These are phyloP conservation scores for Astraeus odoratus DNA, from an alignment of 768 basidiomycete species.

Conservation along the genomic window DNA sequence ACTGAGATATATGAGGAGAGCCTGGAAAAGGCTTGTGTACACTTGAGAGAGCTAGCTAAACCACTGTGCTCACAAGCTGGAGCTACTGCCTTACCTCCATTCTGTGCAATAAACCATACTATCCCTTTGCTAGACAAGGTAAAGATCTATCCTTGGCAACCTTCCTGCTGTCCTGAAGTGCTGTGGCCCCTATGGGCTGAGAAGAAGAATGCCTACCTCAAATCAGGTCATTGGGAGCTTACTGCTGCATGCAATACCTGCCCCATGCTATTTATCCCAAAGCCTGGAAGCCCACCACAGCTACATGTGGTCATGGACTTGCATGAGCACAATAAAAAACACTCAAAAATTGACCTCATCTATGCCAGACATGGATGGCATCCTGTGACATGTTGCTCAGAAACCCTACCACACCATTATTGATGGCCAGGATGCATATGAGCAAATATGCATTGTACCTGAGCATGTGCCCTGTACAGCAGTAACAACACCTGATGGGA, in stretches of 20 bases:
- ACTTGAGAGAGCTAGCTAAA: neutral
- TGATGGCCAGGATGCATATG: slow-evolving; percentile 14
- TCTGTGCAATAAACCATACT: slow-evolving; percentile 2
- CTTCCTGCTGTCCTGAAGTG: neutral
- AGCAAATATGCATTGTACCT: slow-evolving; percentile 6
- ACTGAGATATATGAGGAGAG: neutral
- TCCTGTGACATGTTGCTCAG: slow-evolving; percentile 2
- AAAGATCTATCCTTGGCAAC: neutral
- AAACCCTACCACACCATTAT: neutral
- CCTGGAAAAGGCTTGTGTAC: neutral
- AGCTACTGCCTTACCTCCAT: neutral
- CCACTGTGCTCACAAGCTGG: neutral
- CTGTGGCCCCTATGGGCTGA: slow-evolving; percentile 1
- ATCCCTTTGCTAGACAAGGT: neutral
- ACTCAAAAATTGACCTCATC: slow-evolving; percentile 13
- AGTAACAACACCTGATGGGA: slow-evolving; percentile 32
- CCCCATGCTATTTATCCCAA: slow-evolving; percentile 2
- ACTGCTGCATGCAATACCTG: neutral
- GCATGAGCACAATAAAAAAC: slow-evolving; percentile 9
- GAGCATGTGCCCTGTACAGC: slow-evolving; percentile 21
- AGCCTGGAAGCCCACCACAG: neutral
- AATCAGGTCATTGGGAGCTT: neutral
- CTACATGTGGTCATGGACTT: slow-evolving; percentile 1
- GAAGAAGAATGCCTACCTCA: neutral
- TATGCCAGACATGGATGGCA: slow-evolving; percentile 11